phyloP scores from a whole-genome alignment of 2,329 filamentous ascomycete species.

The Rugonectria rugulosa region DNA sequence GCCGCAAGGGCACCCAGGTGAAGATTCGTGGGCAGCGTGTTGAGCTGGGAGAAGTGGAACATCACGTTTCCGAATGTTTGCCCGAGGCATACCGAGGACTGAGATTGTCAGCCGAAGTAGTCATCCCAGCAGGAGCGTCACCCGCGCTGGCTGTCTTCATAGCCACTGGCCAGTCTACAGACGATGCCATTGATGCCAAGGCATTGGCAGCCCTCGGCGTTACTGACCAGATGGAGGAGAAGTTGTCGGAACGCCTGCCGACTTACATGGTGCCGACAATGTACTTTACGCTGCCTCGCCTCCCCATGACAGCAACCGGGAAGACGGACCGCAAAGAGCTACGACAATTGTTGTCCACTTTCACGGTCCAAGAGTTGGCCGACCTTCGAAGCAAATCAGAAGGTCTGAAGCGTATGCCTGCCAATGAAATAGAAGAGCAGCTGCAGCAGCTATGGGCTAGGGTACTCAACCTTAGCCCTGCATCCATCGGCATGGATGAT shows the following conservation, averaged over 20 bases:
- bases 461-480: background rate
- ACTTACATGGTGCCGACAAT: slow-evolving; percentile 17
- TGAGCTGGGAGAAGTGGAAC: slow-evolving; percentile 34
- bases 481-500: slow-evolving; percentile 16
- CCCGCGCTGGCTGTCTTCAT: slow-evolving; percentile 9
- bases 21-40: slow-evolving; percentile 35
- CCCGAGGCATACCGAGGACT: background rate
- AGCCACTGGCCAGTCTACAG: background rate
- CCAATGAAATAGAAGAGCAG: too few species aligned
- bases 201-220: background rate
- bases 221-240: background rate
- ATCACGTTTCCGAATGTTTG: slow-evolving; percentile 9
- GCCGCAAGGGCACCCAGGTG: slow-evolving; percentile 33
- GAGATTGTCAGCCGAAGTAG: slow-evolving; percentile 13
- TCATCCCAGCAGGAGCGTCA: background rate
- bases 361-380: background rate
- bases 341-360: background rate
- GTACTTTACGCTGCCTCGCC: background rate
- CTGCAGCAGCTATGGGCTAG: slow-evolving; percentile 9
- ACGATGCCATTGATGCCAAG: background rate
- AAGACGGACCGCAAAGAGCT: background rate
- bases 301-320: background rate
- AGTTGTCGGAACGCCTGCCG: background rate
- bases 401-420: background rate
- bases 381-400: background rate